Conservation (phyloP, 768 basidiomycete genomes). For the Auricularia sp. region DNA sequence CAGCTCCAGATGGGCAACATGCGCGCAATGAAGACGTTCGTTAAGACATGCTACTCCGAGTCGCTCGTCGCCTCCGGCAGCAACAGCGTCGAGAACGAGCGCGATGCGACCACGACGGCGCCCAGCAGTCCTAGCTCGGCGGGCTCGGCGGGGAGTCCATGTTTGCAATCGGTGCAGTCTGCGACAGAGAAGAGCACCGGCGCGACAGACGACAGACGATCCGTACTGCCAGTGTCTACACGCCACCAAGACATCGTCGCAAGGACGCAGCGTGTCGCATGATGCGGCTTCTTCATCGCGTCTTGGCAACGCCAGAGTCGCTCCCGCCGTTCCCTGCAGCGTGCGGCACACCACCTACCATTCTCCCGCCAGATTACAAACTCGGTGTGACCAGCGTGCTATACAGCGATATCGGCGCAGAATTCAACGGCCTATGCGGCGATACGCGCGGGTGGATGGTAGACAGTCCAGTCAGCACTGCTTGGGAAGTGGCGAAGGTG, state of each 20-base stretch:
- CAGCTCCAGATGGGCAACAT: constrained; percentile 87
- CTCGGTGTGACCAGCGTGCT: constrained; percentile 39
- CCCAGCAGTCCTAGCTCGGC: constrained; percentile 46
- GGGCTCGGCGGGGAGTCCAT: constrained; percentile 76
- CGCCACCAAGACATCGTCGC: constrained; percentile 36
- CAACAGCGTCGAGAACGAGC: constrained; percentile 39
- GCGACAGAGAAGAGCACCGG: no score
- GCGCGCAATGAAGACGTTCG: constrained; percentile 85
- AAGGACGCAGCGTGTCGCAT: constrained; percentile 52
- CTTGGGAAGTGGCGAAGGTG: constrained; percentile 26
- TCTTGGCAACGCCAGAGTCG: constrained; percentile 26
- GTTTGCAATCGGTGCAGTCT: constrained; percentile 28
- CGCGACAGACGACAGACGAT: no score
- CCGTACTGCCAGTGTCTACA: constrained; percentile 48
- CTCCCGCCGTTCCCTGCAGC: constrained; percentile 29
- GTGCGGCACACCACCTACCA: constrained; percentile 36
- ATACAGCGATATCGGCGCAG: constrained; percentile 44
- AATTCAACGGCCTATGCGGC: constrained; percentile 36
- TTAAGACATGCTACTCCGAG: constrained; percentile 91
- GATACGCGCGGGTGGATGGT: constrained; percentile 36
- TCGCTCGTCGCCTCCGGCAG: constrained; percentile 44
- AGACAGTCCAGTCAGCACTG: constrained; percentile 27
- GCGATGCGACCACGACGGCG: constrained; percentile 53
- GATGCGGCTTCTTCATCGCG: constrained; percentile 57
- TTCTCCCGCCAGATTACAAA: constrained; percentile 22